Evolutionary conservation across 2,329 filamentous ascomycete genomes (phyloP), one percentile per base, ranked within the genome.

Genomic region (Xylariaceae sp.): DNA sequence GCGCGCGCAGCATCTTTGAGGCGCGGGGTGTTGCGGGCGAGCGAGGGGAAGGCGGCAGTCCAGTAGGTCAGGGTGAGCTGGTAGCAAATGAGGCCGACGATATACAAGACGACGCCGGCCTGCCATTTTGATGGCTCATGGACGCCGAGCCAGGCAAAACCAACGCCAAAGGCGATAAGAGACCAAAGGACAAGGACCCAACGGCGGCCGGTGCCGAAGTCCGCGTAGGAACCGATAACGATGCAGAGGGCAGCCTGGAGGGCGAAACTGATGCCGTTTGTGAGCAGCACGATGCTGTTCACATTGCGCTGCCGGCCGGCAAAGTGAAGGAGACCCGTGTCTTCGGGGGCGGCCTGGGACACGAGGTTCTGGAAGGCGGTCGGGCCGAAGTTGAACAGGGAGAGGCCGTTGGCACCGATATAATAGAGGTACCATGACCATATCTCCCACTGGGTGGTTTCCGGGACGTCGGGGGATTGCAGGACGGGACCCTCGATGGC

Each of bases 21-120:
- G n/a, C 67, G 64, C 0, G 69, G 65, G 4, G 71, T 71, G 44
- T 74, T 75, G 45, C 75, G 72, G 1, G 75, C 74, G 17, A 77
- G 68, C 7, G 70, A 69, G 0, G 75, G 75, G 49, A 77, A 77
- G 0, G 86, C 84, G 0, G 86, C 85, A 0, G 84, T 87, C 84
- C 85, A 88, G 69, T 88, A 88, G 0, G 86, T 88, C 53, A 88
- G 74, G 0, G 83, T 86, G 2, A 86, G 81, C 71, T 88, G 85
- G 65, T 88, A 88, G 1, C 81, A 80, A 62, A 89, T 85, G 48
- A 88, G 70, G 1, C 85, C 86, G 13, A 88, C 80, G 57, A 88
- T 85, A 69, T 89, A 89, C 13, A 89, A 70, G 0, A 80, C 86
- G 0, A 83, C 78, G 0, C 76, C 87, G 7, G 79, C 73, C 52